Evolutionary conservation across 1,284 basidiomycete species (phyloP).

Genomic region (Coniophora puteana): DNA sequence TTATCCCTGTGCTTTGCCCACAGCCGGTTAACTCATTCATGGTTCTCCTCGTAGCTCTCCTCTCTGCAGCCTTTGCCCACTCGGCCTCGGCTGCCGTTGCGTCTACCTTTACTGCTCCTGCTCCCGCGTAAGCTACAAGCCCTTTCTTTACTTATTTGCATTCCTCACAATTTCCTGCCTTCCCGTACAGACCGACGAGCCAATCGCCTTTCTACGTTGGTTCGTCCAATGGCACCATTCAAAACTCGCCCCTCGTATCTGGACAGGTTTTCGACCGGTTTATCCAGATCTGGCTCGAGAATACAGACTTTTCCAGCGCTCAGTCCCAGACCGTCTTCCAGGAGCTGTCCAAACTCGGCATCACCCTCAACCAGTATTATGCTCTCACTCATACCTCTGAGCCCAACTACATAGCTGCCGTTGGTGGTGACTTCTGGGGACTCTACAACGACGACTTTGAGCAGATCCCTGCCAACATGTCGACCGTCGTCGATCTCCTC

Average conservation of each 20-base stretch:
- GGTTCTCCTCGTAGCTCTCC: slow-evolving; percentile 10
- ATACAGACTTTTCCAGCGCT: slow-evolving; percentile 44
- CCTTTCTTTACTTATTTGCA: neutral
- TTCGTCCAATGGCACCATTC: slow-evolving; percentile 17
- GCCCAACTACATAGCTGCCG: slow-evolving; percentile 53
- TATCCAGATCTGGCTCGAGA: slow-evolving; percentile 55
- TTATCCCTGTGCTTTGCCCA: too few species aligned
- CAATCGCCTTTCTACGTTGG: slow-evolving; percentile 24
- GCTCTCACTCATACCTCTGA: slow-evolving; percentile 62
- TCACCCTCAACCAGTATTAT: slow-evolving; percentile 50
- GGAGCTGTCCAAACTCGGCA: slow-evolving; percentile 46
- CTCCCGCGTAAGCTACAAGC: slow-evolving; percentile 17
- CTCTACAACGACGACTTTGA: slow-evolving; percentile 43
- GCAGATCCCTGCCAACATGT: slow-evolving; percentile 37
- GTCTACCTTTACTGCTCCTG: slow-evolving; percentile 19
- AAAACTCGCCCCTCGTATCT: slow-evolving; percentile 17
- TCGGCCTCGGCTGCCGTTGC: slow-evolving; percentile 13
- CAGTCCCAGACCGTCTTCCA: slow-evolving; percentile 38
- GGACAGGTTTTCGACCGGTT: slow-evolving; percentile 51
- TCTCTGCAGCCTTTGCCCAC: slow-evolving; percentile 16
- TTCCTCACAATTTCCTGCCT: slow-evolving; percentile 3
- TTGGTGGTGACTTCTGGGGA: slow-evolving; percentile 59
- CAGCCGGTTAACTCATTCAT: too few species aligned
- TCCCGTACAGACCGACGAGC: slow-evolving; percentile 21
- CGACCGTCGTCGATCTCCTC: slow-evolving; percentile 61